A percentile compares a stretch with the other conserved stretches of the same genome.
These are phyloP conservation scores for Schwanniomyces etchellsii DNA, from an alignment of 1,139 yeast genomes.

Conservation along the genomic window DNA sequence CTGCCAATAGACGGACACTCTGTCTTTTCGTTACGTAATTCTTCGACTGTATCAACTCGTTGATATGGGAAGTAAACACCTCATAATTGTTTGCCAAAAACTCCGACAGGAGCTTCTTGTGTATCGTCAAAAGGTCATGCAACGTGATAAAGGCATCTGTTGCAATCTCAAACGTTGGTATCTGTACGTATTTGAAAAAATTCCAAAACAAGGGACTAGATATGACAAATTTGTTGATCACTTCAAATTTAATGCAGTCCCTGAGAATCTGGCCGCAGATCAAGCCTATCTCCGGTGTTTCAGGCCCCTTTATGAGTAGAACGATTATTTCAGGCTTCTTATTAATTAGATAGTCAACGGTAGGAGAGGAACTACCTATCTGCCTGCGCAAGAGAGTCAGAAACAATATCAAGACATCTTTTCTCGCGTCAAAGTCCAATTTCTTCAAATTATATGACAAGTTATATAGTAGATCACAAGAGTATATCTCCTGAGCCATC, in stretches of 20 bases:
- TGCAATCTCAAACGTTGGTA: conserved; percentile 79
- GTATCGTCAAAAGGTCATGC: conserved; percentile 63
- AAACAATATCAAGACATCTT: conserved; percentile 72
- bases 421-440: conserved; percentile 85
- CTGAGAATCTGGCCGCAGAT: conserved; percentile 76
- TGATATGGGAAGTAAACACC: conserved; percentile 56
- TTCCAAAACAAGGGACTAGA: conserved; percentile 65
- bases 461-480: conserved; percentile 62
- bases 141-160: conserved; percentile 83
- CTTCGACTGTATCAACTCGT: conserved; percentile 62
- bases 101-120: conserved; percentile 62
- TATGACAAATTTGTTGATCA: conserved; percentile 54
- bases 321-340: conserved; percentile 59
- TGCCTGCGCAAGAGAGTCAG: conserved; percentile 76
- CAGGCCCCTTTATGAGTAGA: conserved; percentile 64
- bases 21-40: conserved; percentile 93
- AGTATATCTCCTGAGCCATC: conserved; percentile 69
- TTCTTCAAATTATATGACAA: conserved; percentile 53
- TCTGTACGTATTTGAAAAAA: conserved; percentile 71
- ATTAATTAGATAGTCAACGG: conserved; percentile 73
- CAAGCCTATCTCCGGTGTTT: conserved; percentile 64
- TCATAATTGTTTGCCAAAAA: conserved; percentile 56
- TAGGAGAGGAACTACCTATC: conserved; percentile 72
- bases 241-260: conserved; percentile 81
- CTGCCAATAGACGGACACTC: conserved; percentile 71